Evolutionary conservation across 345 rosid genomes (phyloP).

Genomic region (Isatis tinctoria): DNA sequence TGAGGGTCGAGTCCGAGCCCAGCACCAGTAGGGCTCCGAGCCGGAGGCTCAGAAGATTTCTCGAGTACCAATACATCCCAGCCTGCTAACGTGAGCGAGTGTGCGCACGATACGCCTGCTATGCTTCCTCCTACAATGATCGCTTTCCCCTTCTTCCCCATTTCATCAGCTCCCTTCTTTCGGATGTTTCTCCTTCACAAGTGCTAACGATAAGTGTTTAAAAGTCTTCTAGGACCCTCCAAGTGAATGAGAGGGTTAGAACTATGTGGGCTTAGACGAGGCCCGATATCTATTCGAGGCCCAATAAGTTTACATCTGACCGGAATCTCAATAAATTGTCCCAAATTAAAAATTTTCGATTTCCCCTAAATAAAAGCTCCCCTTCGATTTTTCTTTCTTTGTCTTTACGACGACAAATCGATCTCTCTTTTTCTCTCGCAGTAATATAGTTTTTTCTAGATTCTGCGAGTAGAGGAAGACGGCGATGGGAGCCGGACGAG

Average conservation of each 20-base stretch:
- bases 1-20: conserved; percentile 64
- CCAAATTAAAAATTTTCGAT: background rate
- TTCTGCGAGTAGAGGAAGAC: conserved; percentile 21
- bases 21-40: conserved; percentile 76
- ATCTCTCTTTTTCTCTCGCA: background rate
- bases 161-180: background rate
- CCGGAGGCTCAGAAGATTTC: conserved; percentile 54
- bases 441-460: background rate
- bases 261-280: background rate
- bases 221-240: background rate
- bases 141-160: conserved; percentile 41
- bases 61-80: conserved; percentile 67
- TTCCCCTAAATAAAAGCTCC: background rate
- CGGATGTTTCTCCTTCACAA: conserved; percentile 10
- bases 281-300: background rate
- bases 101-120: conserved; percentile 75
- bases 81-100: conserved; percentile 55
- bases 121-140: conserved; percentile 76
- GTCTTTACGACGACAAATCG: conserved; percentile 9
- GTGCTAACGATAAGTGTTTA: background rate
- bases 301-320: background rate
- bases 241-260: background rate
- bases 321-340: background rate
- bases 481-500: conserved; percentile 80
- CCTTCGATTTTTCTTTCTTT: background rate